Evolutionary conservation across 163 green algal genomes (phyloP).

Genomic region (Prototheca wickerhamii): DNA sequence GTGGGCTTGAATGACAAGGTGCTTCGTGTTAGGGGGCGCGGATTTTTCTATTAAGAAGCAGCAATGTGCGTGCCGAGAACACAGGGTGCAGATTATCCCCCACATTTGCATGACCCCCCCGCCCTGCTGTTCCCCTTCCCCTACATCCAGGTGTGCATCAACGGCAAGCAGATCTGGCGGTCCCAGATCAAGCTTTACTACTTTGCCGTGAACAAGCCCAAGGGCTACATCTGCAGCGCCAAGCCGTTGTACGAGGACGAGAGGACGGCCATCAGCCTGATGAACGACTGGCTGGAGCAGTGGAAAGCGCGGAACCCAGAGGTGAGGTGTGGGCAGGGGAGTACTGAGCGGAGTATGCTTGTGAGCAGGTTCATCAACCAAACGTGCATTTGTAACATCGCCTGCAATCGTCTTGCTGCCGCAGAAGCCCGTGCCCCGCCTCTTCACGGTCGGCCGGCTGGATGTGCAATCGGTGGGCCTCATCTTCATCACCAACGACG

Average conservation of each 20-base stretch:
- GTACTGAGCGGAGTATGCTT: too few relatives aligned
- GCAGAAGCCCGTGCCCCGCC: constrained; percentile 42
- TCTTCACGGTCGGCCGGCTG: constrained; percentile 91
- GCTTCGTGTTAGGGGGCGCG: neutral
- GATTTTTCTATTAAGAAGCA: too few relatives aligned
- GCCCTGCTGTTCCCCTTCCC: too few relatives aligned
- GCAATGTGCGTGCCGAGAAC: too few relatives aligned
- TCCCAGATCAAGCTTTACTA: neutral
- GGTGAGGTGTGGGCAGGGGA: too few relatives aligned
- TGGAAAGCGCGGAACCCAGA: neutral
- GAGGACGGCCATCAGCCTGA: too few relatives aligned
- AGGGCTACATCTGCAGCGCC: constrained; percentile 74
- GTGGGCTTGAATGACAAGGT: constrained; percentile 31
- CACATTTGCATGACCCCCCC: too few relatives aligned
- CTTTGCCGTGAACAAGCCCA: constrained; percentile 78
- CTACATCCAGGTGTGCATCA: neutral
- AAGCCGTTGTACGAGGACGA: neutral
- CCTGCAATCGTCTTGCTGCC: too few relatives aligned
- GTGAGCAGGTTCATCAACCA: too few relatives aligned
- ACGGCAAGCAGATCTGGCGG: too few relatives aligned
- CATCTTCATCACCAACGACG: constrained; percentile 95
- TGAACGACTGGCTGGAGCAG: neutral
- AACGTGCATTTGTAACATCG: too few relatives aligned
- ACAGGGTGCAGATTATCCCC: too few relatives aligned
- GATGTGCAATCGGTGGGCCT: constrained; percentile 82